Base-by-base conservation (phyloP, 2,329 filamentous ascomycete genomes). In the Alternaria arbusti region DNA sequence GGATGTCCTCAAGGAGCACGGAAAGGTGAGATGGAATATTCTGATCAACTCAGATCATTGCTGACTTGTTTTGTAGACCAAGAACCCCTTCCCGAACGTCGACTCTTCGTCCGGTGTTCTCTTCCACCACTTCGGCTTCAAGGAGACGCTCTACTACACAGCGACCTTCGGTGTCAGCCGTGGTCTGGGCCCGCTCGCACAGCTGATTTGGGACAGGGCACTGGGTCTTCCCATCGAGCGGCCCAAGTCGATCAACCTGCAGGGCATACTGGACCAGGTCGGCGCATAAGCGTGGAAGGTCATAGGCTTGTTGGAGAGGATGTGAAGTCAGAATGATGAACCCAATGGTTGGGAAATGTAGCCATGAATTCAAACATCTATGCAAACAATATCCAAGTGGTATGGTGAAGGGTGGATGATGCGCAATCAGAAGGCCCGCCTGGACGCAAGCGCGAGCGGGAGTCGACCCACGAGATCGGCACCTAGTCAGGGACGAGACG, bases 41-140 rank as follows among this genome's bases (percentile, higher is more conserved):
- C 20, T 22, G 6, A 10, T 5, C 8, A 47, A 36, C 28, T n/a
- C 20, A 25, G 25, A 45, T 30, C 23, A 25, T 46, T 47, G 50
- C 56, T 66, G 57, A 67, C 61, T 15, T 15, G 11, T 17, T 20
- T 10, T 4, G 20, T 57, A 86, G 90, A 97, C 94, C 71, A 97
- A 97, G 87, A 97, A 97, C 84, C 94, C 96, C 2, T 97, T 95
- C 83, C 96, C 96, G 69, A 99, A 99, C 80, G 96, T 99, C 66
- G 96, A 99, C 82, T 94, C 91, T 51, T 91, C 89, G 67, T 97
- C 94, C 1, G 96, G 96, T 68, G 94, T 98, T 6, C 87, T 99
- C 52, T 98, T 99, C 89, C 91, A 98, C 83, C 94, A 98, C 85
- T 99, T 97, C 80, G 96, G 95, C 62, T 97, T 99, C 89, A 91